A percentile compares a stretch with the other conserved stretches of the same genome.
Conservation (phyloP, 345 rosid species). For the Melaleuca quinquenervia region DNA sequence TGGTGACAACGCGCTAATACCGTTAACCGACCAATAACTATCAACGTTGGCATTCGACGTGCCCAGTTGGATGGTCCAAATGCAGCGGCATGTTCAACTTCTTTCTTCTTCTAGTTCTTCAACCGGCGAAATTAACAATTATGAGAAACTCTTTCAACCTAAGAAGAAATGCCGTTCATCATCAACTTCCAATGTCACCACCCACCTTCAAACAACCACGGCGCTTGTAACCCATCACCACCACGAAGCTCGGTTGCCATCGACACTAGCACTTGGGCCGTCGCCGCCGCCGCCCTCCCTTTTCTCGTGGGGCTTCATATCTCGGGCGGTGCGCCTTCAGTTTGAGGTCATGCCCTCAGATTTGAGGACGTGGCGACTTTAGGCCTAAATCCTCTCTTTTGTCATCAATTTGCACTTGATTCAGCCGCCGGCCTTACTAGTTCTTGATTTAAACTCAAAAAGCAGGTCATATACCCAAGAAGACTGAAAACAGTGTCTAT, state of each 20-base stretch:
- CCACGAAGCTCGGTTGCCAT: background rate
- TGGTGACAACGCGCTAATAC: background rate
- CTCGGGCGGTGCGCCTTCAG: too few relatives aligned
- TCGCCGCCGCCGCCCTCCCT: background rate
- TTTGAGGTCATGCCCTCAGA: too few relatives aligned
- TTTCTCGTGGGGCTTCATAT: too few relatives aligned
- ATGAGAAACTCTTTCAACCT: background rate
- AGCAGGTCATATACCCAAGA: too few relatives aligned
- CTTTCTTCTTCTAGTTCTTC: background rate
- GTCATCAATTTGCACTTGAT: too few relatives aligned
- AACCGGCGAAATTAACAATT: background rate
- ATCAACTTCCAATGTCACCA: background rate
- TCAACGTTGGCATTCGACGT: background rate
- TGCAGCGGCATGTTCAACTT: background rate
- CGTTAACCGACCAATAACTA: background rate
- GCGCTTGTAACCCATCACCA: background rate
- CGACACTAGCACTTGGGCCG: background rate
- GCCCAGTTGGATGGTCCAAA: background rate
- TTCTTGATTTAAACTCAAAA: too few relatives aligned
- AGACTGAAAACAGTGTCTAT: too few relatives aligned
- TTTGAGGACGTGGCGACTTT: too few relatives aligned
- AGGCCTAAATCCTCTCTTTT: too few relatives aligned
- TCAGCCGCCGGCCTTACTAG: too few relatives aligned
- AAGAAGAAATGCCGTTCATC: background rate
- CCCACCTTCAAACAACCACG: background rate